Percentiles rank a stretch among this genome's conserved stretches.
phyloP scores from a whole-genome alignment of 768 basidiomycete genomes.

The Gloeopeniophorella convolvens region DNA sequence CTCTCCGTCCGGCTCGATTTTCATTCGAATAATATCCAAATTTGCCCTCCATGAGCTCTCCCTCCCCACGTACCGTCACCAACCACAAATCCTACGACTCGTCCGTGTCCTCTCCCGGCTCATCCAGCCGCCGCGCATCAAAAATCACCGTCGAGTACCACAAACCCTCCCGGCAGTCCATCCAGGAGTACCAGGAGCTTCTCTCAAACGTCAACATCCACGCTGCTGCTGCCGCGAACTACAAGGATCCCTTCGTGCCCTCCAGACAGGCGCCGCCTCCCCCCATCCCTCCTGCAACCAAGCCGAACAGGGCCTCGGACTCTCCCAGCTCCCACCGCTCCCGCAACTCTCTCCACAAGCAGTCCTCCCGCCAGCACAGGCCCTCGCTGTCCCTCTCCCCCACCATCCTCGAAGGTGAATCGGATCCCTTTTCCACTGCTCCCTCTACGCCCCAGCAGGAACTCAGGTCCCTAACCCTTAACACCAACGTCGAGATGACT shows the following conservation, averaged over 20 bases:
- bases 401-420: slow-evolving; percentile 37
- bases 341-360: slow-evolving; percentile 28
- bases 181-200: slow-evolving; percentile 72
- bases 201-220: slow-evolving; percentile 53
- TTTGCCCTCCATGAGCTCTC: slow-evolving; percentile 15
- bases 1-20: too few relatives aligned
- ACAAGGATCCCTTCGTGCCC: slow-evolving; percentile 37
- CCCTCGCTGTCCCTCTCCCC: slow-evolving; percentile 28
- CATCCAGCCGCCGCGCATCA: slow-evolving; percentile 17
- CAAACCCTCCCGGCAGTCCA: slow-evolving; percentile 65
- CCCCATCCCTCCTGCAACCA: slow-evolving; percentile 25
- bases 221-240: slow-evolving; percentile 43
- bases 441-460: slow-evolving; percentile 27
- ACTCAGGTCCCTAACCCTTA: slow-evolving; percentile 23
- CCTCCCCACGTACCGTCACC: slow-evolving; percentile 17
- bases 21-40: slow-evolving; percentile 2
- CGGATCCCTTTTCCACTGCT: slow-evolving; percentile 23
- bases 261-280: slow-evolving; percentile 42
- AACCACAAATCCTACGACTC: slow-evolving; percentile 20
- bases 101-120: slow-evolving; percentile 6
- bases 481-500: slow-evolving; percentile 26
- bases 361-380: slow-evolving; percentile 29
- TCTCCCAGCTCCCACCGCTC: slow-evolving; percentile 25
- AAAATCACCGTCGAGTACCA: slow-evolving; percentile 62
- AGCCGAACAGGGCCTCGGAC: slow-evolving; percentile 18